These are phyloP conservation scores for Batrachochytrium dendrobatidis DNA, from an alignment of 371 early-diverging fungal genomes.

Conservation along the genomic window DNA sequence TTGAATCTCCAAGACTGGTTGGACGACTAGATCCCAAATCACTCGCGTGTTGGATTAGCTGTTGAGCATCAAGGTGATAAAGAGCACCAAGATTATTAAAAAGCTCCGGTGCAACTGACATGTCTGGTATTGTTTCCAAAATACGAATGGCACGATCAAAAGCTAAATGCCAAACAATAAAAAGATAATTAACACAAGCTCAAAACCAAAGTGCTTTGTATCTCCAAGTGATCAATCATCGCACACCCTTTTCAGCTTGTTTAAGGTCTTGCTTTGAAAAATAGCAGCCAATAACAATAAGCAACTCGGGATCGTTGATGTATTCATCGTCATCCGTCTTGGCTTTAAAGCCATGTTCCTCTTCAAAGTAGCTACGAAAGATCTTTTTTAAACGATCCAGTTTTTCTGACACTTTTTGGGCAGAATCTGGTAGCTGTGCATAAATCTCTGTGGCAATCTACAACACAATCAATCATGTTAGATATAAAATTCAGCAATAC, in stretches of 20 bases:
- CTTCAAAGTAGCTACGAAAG: no score
- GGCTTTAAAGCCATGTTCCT: neutral
- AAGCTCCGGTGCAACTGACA: constrained; percentile 52
- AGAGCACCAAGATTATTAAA: constrained; percentile 76
- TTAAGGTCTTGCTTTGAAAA: constrained; percentile 19
- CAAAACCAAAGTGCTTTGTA: no score
- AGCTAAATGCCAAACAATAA: neutral
- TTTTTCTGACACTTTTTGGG: no score
- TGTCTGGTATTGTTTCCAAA: neutral
- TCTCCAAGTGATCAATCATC: no score
- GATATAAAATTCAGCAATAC: no score
- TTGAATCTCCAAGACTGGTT: no score
- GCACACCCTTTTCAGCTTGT: constrained; percentile 3
- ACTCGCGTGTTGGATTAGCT: no score
- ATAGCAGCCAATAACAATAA: constrained; percentile 16
- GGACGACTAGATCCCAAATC: no score
- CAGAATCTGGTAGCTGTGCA: no score
- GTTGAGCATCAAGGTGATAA: neutral
- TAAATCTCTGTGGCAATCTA: no score
- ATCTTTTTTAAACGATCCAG: no score
- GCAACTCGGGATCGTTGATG: constrained; percentile 20
- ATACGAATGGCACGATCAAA: neutral
- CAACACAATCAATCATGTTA: constrained; percentile 1
- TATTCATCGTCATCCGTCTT: constrained; percentile 3
- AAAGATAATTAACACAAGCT: no score